These are phyloP conservation scores for Oxytropis ochrocephala DNA, from an alignment of 306 rosid species.

Conservation along the genomic window DNA sequence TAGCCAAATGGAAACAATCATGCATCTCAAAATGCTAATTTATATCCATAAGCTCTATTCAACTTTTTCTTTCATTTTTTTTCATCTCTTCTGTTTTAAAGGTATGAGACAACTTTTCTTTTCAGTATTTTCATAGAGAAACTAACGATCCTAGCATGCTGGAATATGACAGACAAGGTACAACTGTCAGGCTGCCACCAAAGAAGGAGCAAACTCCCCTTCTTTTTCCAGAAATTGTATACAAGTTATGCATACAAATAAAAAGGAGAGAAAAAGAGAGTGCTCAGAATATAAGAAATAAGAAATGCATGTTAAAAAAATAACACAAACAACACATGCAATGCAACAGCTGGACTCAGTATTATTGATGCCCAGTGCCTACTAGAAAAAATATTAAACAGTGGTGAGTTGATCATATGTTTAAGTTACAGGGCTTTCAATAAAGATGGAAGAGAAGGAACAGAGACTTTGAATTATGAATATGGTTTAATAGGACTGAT, in stretches of 20 bases:
- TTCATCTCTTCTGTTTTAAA: not conserved
- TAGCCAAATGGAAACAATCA: not conserved
- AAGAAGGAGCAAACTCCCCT: not conserved
- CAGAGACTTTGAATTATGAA: too few species aligned
- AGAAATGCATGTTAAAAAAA: not conserved
- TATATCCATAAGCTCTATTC: not conserved
- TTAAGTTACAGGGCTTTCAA: too few species aligned
- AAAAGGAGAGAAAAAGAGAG: not conserved
- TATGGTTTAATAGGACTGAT: too few species aligned
- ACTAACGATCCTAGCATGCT: not conserved
- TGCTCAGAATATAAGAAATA: not conserved
- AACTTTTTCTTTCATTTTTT: not conserved
- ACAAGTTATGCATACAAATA: conserved; percentile 1
- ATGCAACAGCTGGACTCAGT: conserved; percentile 15
- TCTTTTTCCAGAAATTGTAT: not conserved
- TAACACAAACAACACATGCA: conserved; percentile 4
- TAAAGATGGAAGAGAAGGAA: too few species aligned
- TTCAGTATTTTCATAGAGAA: not conserved
- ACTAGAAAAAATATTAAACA: conserved; percentile 7
- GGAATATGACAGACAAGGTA: not conserved
- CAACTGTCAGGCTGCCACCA: not conserved
- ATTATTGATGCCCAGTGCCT: not conserved
- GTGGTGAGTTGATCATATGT: not conserved
- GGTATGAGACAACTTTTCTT: not conserved
- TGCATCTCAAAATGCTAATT: conserved; percentile 2